phyloP scores from a whole-genome alignment of 1,284 basidiomycete species.

The Moniliophthora roreri region DNA sequence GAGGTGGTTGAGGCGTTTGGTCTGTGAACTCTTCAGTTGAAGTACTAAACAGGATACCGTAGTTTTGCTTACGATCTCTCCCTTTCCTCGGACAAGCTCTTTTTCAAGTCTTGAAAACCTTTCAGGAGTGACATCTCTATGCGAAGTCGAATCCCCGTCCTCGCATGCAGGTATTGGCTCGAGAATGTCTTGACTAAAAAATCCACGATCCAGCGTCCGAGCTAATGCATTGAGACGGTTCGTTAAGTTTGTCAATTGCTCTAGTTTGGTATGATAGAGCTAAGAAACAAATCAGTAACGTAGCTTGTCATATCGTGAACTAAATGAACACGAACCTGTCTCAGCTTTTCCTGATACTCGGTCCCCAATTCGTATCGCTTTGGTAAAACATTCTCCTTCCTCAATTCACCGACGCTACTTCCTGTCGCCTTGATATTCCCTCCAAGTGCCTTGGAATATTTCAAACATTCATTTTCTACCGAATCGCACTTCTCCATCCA shows the following conservation, averaged over 20 bases:
- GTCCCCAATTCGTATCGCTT: conserved; percentile 63
- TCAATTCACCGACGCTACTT: conserved; percentile 56
- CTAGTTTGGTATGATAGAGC: conserved; percentile 78
- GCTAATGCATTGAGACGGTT: conserved; percentile 59
- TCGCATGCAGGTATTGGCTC: conserved; percentile 42
- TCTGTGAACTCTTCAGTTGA: conserved; percentile 34
- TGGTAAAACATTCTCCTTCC: conserved; percentile 60
- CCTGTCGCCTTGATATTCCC: conserved; percentile 65
- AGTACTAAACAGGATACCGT: not conserved
- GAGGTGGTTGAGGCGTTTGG: conserved; percentile 67
- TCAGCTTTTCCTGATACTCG: conserved; percentile 69
- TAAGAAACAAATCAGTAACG: conserved; percentile 23
- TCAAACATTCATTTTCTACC: conserved; percentile 62
- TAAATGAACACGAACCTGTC: conserved; percentile 54
- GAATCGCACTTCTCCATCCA: conserved; percentile 66
- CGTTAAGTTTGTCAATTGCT: conserved; percentile 67
- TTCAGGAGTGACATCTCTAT: conserved; percentile 74
- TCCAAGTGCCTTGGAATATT: conserved; percentile 68
- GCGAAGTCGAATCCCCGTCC: conserved; percentile 37
- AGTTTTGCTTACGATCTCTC: conserved; percentile 64
- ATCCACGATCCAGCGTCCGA: conserved; percentile 60
- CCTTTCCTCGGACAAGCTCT: conserved; percentile 76
- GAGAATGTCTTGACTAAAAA: conserved; percentile 58
- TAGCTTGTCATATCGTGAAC: not conserved
- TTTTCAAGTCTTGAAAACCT: conserved; percentile 77